Percentiles rank a stretch among this genome's conserved stretches.
phyloP scores from a whole-genome alignment of 805 yeast genomes.

The Priceomyces medius region DNA sequence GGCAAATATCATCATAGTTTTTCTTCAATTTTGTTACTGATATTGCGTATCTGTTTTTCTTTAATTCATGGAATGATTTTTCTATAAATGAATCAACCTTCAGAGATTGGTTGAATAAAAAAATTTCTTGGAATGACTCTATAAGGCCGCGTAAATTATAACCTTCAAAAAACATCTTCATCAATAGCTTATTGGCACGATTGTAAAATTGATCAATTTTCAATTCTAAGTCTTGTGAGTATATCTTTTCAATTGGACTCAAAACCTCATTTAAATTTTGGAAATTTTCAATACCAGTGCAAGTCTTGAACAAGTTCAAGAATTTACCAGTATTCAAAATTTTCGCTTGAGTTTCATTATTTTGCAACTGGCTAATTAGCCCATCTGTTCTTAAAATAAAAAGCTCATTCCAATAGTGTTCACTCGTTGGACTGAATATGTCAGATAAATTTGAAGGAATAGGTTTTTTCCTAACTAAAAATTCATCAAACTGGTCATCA shows the following conservation, averaged over 20 bases:
- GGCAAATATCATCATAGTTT: slow-evolving; percentile 18
- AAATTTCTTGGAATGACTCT: slow-evolving; percentile 52
- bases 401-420: slow-evolving; percentile 71
- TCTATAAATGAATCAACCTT: slow-evolving; percentile 54
- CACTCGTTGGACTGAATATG: slow-evolving; percentile 42
- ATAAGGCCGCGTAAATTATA: slow-evolving; percentile 53
- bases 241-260: slow-evolving; percentile 27
- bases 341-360: slow-evolving; percentile 55
- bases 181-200: slow-evolving; percentile 62
- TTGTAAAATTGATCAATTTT: slow-evolving; percentile 60
- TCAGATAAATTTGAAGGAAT: slow-evolving; percentile 25
- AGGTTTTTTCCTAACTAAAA: slow-evolving; percentile 56
- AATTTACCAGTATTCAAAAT: slow-evolving; percentile 83
- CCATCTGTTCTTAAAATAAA: slow-evolving; percentile 76
- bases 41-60: slow-evolving; percentile 35
- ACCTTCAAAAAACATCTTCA: slow-evolving; percentile 59
- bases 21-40: slow-evolving; percentile 28
- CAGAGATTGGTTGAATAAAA: slow-evolving; percentile 53
- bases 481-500: slow-evolving; percentile 80
- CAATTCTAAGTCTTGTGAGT: slow-evolving; percentile 48
- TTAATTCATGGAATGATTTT: slow-evolving; percentile 51
- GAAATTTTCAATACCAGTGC: slow-evolving; percentile 48
- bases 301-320: slow-evolving; percentile 65
- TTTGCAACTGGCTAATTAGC: slow-evolving; percentile 61
- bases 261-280: slow-evolving; percentile 25